Evolutionary conservation across 2,329 filamentous ascomycete species (phyloP).

Genomic region (Fusarium protoensiforme): DNA sequence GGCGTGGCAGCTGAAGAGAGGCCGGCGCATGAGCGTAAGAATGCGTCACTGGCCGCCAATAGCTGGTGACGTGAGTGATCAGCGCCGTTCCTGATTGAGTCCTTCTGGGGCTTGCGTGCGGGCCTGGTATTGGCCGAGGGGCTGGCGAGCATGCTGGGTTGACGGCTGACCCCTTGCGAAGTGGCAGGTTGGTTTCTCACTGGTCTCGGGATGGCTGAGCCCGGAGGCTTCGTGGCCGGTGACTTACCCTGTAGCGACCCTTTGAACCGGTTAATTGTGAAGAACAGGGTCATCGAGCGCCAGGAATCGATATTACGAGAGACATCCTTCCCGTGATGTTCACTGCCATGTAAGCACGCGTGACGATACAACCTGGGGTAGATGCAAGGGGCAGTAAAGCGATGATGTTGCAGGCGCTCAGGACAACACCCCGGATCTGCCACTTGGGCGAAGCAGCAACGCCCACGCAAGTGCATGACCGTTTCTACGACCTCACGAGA

Average conservation of each 20-base stretch:
- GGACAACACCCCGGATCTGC: background rate
- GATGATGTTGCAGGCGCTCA: background rate
- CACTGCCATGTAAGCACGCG: background rate
- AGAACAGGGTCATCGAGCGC: background rate
- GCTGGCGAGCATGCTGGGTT: background rate
- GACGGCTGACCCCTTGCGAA: background rate
- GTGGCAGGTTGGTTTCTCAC: background rate
- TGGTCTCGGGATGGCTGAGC: background rate
- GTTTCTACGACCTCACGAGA: background rate
- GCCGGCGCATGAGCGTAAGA: conserved; percentile 29
- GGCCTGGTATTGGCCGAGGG: background rate
- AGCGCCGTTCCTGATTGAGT: conserved; percentile 34
- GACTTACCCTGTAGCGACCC: conserved; percentile 30
- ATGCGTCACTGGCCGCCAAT: conserved; percentile 42
- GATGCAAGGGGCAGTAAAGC: background rate
- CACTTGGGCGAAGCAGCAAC: background rate
- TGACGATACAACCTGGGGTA: background rate
- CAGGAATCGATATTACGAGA: background rate
- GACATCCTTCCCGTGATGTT: background rate
- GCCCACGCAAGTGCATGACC: background rate
- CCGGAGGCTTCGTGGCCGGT: conserved; percentile 12
- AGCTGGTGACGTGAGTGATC: conserved; percentile 33
- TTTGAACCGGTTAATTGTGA: conserved; percentile 8
- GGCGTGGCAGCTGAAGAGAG: conserved; percentile 37
- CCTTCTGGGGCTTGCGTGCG: conserved; percentile 20